A percentile compares a stretch with the other conserved stretches of the same genome.
These are phyloP conservation scores for Rhododendron vialii DNA, from an alignment of 148 eudicot genomes.

Conservation along the genomic window DNA sequence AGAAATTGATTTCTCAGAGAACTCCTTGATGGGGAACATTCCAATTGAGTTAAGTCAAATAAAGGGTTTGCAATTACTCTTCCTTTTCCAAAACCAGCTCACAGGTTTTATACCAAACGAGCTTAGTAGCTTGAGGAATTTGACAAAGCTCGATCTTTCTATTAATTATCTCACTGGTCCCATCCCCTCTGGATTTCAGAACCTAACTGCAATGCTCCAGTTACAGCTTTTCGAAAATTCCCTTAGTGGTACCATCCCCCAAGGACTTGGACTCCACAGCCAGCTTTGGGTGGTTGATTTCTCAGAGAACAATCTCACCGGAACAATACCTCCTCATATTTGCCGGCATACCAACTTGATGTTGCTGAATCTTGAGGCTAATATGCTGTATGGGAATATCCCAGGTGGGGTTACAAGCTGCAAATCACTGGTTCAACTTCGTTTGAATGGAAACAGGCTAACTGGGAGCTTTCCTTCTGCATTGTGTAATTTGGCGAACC, in stretches of 20 bases:
- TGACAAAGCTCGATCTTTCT: constrained; percentile 79
- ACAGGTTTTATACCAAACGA: constrained; percentile 67
- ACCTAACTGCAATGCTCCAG: constrained; percentile 52
- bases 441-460: constrained; percentile 52
- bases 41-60: constrained; percentile 65
- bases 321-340: constrained; percentile 66
- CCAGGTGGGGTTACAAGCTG: constrained; percentile 64
- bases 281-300: constrained; percentile 87
- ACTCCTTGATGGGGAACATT: constrained; percentile 61
- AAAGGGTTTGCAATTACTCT: constrained; percentile 52
- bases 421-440: constrained; percentile 67
- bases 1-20: constrained; percentile 90
- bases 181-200: constrained; percentile 76
- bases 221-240: constrained; percentile 73
- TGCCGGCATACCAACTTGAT: constrained; percentile 65
- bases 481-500: constrained; percentile 61
- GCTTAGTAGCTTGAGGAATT: constrained; percentile 53
- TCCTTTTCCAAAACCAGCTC: constrained; percentile 76
- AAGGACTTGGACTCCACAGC: constrained; percentile 59
- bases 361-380: constrained; percentile 64
- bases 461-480: constrained; percentile 73
- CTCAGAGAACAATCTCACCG: constrained; percentile 63
- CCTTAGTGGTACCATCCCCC: constrained; percentile 72
- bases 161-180: constrained; percentile 75
- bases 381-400: constrained; percentile 54